Conservation (phyloP, 129 eudicot genomes). For the Smallanthus sonchifolius region DNA sequence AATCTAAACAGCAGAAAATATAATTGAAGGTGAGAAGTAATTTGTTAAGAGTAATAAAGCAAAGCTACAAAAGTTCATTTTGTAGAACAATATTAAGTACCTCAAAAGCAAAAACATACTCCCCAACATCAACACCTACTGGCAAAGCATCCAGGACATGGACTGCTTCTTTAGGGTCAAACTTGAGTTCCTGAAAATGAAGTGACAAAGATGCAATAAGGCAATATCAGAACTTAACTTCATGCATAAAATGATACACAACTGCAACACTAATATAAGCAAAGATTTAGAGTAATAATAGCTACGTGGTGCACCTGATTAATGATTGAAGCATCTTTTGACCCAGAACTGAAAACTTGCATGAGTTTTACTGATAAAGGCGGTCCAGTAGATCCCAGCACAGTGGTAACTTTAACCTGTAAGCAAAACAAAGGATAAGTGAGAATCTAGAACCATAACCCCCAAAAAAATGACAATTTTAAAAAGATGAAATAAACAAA, state of each 20-base stretch:
- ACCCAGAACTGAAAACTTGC: background rate
- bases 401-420: background rate
- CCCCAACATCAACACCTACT: slow-evolving; percentile 66
- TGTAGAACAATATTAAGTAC: slow-evolving; percentile 28
- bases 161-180: slow-evolving; percentile 50
- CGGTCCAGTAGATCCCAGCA: background rate
- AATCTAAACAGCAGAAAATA: slow-evolving; percentile 36
- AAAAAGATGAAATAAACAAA: background rate
- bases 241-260: background rate
- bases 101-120: slow-evolving; percentile 67
- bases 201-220: background rate
- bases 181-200: slow-evolving; percentile 59
- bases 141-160: slow-evolving; percentile 73
- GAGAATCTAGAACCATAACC: background rate
- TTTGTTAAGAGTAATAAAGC: background rate
- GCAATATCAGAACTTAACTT: background rate
- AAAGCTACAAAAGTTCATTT: slow-evolving; percentile 1
- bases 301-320: background rate
- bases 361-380: background rate
- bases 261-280: background rate
- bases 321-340: background rate
- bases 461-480: background rate
- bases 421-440: background rate
- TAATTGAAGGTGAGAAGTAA: background rate
- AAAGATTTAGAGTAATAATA: background rate